These are phyloP conservation scores for Astrothelium macrocarpum DNA, from an alignment of 495 filamentous ascomycete genomes.

Conservation along the genomic window DNA sequence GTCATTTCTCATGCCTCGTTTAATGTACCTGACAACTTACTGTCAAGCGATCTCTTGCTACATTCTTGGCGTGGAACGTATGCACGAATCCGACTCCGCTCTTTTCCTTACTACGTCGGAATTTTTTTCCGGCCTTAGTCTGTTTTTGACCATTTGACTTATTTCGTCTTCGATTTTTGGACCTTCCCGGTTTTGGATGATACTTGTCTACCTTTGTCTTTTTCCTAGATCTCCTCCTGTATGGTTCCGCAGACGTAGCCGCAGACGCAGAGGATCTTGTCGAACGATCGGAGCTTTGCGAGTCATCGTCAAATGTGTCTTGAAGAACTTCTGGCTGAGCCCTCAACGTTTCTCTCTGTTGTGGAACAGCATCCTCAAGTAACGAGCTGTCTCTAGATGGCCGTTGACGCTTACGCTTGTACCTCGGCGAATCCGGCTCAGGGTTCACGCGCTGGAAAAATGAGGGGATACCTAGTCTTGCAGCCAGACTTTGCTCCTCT, in stretches of 20 bases:
- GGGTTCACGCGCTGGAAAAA: conserved; percentile 7
- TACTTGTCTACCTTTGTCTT: conserved; percentile 35
- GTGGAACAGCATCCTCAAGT: conserved; percentile 14
- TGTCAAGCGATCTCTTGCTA: conserved; percentile 44
- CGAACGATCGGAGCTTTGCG: conserved; percentile 4
- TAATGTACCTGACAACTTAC: conserved; percentile 13
- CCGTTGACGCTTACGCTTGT: conserved; percentile 21
- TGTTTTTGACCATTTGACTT: conserved; percentile 17
- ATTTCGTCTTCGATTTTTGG: conserved; percentile 24
- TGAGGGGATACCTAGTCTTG: conserved; percentile 5
- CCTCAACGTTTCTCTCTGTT: neutral
- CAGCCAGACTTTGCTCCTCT: neutral
- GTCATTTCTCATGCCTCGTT: conserved; percentile 30
- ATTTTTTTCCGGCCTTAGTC: conserved; percentile 20
- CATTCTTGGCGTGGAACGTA: conserved; percentile 54
- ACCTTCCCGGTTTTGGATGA: conserved; percentile 37
- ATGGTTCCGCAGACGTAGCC: conserved; percentile 5
- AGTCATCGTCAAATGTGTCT: neutral
- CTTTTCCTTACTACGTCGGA: conserved; percentile 30
- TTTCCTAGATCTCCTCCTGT: conserved; percentile 27
- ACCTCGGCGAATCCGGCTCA: neutral
- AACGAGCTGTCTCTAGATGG: conserved; percentile 31
- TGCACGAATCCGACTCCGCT: conserved; percentile 45
- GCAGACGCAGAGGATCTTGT: neutral
- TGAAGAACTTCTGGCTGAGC: neutral